A percentile compares a stretch with the other conserved stretches of the same genome.
These are phyloP conservation scores for Santalum album DNA, from an alignment of 164 flowering plant genomes.

Conservation along the genomic window DNA sequence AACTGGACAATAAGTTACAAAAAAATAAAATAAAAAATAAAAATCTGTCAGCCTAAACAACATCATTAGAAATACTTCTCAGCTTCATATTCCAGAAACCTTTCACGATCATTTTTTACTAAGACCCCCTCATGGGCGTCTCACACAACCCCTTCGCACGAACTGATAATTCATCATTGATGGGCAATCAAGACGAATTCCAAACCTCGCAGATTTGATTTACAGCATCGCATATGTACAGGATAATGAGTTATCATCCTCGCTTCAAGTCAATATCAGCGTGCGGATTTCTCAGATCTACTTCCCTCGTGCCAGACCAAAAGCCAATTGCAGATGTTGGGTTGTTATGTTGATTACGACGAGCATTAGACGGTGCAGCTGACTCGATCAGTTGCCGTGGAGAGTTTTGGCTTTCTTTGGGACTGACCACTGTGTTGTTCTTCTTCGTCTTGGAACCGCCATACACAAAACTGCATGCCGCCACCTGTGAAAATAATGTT, in stretches of 20 bases:
- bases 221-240: constrained; percentile 41
- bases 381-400: constrained; percentile 23
- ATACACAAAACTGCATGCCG: constrained; percentile 59
- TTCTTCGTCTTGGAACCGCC: constrained; percentile 40
- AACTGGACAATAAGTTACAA: background rate
- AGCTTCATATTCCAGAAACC: background rate
- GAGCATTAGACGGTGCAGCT: constrained; percentile 18
- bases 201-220: constrained; percentile 12
- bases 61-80: background rate
- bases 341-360: constrained; percentile 23
- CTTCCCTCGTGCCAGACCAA: constrained; percentile 52
- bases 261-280: constrained; percentile 71
- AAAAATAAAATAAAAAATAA: too few species aligned
- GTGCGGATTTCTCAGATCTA: constrained; percentile 40
- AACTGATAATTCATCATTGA: too few species aligned
- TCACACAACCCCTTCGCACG: constrained; percentile 21
- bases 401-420: constrained; percentile 23
- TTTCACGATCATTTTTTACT: constrained; percentile 2
- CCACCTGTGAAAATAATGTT: constrained; percentile 42
- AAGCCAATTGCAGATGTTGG: constrained; percentile 21
- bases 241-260: constrained; percentile 30
- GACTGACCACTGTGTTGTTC: constrained; percentile 20
- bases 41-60: background rate
- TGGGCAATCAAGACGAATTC: background rate
- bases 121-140: constrained; percentile 2